Evolutionary conservation across 1,139 yeast species (phyloP).

Genomic region (Yamadazyma atmosphaerica): DNA sequence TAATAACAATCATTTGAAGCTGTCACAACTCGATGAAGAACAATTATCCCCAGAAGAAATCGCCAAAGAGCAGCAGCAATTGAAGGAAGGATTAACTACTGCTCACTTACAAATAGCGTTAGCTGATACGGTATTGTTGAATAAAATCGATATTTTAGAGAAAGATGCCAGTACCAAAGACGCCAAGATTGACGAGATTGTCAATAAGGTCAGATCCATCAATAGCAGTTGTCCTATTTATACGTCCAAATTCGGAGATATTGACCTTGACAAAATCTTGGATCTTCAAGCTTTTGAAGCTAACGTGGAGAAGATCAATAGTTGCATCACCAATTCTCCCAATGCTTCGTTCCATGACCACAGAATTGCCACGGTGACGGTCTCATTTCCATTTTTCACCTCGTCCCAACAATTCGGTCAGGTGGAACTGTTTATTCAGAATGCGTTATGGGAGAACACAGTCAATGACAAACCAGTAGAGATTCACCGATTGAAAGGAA

Average conservation of each 20-base stretch:
- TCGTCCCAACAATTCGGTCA: conserved; percentile 30
- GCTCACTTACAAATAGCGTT: conserved; percentile 89
- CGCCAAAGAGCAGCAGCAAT: conserved; percentile 29
- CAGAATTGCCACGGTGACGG: conserved; percentile 62
- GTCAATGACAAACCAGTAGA: conserved; percentile 51
- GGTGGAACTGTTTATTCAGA: conserved; percentile 64
- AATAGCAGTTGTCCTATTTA: conserved; percentile 70
- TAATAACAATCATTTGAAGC: conserved; percentile 29
- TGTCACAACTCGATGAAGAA: conserved; percentile 21
- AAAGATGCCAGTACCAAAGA: conserved; percentile 19
- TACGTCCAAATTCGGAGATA: conserved; percentile 70
- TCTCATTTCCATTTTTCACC: conserved; percentile 51
- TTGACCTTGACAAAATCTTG: conserved; percentile 58
- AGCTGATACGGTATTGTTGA: conserved; percentile 79
- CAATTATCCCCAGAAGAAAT: conserved; percentile 32
- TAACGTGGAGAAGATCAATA: conserved; percentile 31
- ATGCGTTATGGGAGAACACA: conserved; percentile 64
- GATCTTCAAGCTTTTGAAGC: conserved; percentile 81
- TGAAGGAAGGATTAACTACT: conserved; percentile 62
- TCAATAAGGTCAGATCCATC: conserved; percentile 50
- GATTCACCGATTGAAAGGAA: conserved; percentile 82
- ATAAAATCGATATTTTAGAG: conserved; percentile 63
- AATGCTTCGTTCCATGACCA: conserved; percentile 38
- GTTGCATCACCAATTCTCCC: conserved; percentile 17
- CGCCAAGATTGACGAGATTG: conserved; percentile 22